Conservation (phyloP, 257 asterid genomes). For the Thymus quinquecostatus region DNA sequence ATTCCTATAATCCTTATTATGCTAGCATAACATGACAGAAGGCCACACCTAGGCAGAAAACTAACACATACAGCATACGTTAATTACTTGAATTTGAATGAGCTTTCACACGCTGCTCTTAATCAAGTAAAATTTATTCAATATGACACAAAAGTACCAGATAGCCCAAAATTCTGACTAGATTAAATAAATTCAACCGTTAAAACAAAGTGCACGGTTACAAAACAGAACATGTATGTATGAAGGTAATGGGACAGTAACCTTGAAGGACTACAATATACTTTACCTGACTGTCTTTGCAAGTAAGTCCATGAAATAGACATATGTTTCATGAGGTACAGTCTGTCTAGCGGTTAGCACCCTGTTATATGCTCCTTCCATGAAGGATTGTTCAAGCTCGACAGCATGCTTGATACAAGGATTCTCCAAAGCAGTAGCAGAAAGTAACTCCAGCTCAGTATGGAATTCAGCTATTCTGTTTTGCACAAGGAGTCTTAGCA, state of each 20-base stretch:
- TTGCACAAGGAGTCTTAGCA: slow-evolving; percentile 95
- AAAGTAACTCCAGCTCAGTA: slow-evolving; percentile 88
- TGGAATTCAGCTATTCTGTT: slow-evolving; percentile 96
- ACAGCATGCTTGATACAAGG: slow-evolving; percentile 95
- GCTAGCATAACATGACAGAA: background rate
- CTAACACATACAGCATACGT: background rate
- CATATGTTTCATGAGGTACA: slow-evolving; percentile 87
- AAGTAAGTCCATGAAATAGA: slow-evolving; percentile 91
- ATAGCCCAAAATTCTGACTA: background rate
- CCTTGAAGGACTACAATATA: background rate
- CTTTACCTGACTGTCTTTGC: slow-evolving; percentile 91
- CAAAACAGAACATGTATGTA: background rate
- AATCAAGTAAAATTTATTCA: background rate
- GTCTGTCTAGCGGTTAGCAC: slow-evolving; percentile 90
- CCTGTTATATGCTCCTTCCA: slow-evolving; percentile 99
- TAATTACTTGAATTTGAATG: background rate
- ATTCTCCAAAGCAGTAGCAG: slow-evolving; percentile 80
- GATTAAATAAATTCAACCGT: too few relatives aligned
- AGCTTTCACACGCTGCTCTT: background rate
- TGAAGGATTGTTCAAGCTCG: slow-evolving; percentile 93
- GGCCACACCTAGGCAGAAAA: background rate
- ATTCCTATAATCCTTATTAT: background rate
- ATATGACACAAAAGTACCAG: background rate
- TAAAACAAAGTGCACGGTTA: too few relatives aligned
- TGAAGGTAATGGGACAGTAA: background rate